A percentile compares a stretch with the other conserved stretches of the same genome.
Evolutionary conservation across 345 rosid species (phyloP).

Genomic region (Alliaria petiolata): DNA sequence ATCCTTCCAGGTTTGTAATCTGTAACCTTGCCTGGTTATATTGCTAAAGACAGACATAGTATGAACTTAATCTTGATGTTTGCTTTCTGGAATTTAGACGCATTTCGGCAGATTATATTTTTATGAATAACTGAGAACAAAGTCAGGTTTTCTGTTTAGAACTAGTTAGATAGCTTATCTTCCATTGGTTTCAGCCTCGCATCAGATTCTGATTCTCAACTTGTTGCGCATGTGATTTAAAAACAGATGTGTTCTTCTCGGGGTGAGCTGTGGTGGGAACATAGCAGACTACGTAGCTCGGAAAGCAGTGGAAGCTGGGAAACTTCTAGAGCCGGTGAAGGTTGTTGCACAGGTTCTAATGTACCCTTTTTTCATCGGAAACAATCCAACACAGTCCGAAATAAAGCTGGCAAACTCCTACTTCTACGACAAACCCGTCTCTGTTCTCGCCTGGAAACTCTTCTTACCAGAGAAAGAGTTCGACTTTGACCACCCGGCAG

Average conservation of each 20-base stretch:
- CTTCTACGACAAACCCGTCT: slow-evolving; percentile 71
- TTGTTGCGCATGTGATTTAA: background rate
- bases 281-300: slow-evolving; percentile 84
- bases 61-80: background rate
- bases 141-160: background rate
- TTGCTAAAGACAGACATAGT: background rate
- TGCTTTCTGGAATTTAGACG: background rate
- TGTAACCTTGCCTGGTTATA: slow-evolving; percentile 2
- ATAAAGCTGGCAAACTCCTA: slow-evolving; percentile 75
- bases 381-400: slow-evolving; percentile 70
- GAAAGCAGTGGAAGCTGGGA: slow-evolving; percentile 81
- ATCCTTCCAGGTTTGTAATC: slow-evolving; percentile 53
- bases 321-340: slow-evolving; percentile 74
- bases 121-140: no score
- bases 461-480: slow-evolving; percentile 70
- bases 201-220: background rate
- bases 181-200: no score
- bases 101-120: background rate
- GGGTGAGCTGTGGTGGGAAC: slow-evolving; percentile 85
- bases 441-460: slow-evolving; percentile 83
- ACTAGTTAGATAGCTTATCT: slow-evolving; percentile 4
- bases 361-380: slow-evolving; percentile 90
- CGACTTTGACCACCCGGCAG: slow-evolving; percentile 80
- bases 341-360: slow-evolving; percentile 90
- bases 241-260: slow-evolving; percentile 82